Conservation (phyloP, 345 rosid species). For the Boechera divaricarpa region DNA sequence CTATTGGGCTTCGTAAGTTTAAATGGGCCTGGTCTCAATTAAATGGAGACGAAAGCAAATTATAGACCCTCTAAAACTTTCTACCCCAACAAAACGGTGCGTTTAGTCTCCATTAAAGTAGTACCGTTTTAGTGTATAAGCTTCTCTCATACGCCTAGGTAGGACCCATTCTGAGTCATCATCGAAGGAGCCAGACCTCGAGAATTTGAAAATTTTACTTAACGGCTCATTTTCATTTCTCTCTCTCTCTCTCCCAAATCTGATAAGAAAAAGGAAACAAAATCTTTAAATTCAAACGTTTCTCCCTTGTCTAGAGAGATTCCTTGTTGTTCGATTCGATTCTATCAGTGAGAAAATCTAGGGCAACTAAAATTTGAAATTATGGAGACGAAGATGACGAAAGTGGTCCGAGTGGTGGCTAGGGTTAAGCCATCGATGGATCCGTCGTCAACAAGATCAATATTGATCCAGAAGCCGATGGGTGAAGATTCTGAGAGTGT, state of each 20-base stretch:
- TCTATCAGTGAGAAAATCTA: neutral
- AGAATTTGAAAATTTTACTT: slow-evolving; percentile 8
- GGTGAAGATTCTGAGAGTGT: slow-evolving; percentile 55
- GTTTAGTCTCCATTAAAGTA: neutral
- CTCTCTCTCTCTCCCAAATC: slow-evolving; percentile 13
- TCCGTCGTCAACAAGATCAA: slow-evolving; percentile 40
- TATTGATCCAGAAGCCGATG: slow-evolving; percentile 51
- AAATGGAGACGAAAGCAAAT: neutral
- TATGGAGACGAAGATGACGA: slow-evolving; percentile 35
- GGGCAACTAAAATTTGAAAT: neutral
- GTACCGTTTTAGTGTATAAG: neutral
- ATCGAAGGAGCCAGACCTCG: slow-evolving; percentile 29
- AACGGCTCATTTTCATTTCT: slow-evolving; percentile 15
- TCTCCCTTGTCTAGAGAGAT: slow-evolving; percentile 22
- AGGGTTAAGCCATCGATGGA: slow-evolving; percentile 56
- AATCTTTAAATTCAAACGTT: slow-evolving; percentile 3
- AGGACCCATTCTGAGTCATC: slow-evolving; percentile 23
- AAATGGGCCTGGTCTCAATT: neutral
- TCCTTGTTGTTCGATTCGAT: neutral
- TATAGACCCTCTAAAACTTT: neutral
- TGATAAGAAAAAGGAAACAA: slow-evolving; percentile 23
- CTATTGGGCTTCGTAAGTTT: neutral
- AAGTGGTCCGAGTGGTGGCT: slow-evolving; percentile 61
- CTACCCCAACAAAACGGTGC: neutral
- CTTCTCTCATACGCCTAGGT: slow-evolving; percentile 34